Percentiles rank a stretch among this genome's conserved stretches.
Conservation (phyloP, 139 green algal species). For the Protoeuglena noctilucae region DNA sequence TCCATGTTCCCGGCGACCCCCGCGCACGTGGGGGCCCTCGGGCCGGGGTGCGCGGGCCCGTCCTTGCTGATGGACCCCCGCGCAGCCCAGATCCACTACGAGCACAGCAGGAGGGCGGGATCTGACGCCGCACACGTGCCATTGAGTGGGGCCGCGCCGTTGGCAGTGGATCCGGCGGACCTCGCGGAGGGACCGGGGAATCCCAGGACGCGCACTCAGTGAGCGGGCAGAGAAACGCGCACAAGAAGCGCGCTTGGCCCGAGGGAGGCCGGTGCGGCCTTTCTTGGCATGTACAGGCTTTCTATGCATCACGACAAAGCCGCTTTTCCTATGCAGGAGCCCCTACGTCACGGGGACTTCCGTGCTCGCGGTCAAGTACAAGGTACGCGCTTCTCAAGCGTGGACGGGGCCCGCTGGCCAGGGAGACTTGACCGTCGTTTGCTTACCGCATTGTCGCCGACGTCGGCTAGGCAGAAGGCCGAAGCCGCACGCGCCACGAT, state of each 20-base stretch:
- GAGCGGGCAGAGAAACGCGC: slow-evolving; percentile 4
- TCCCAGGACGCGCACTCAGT: slow-evolving; percentile 26
- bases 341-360: slow-evolving; percentile 90
- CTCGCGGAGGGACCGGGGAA: slow-evolving; percentile 11
- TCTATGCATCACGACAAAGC: slow-evolving; percentile 3
- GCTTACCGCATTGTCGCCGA: too few species aligned
- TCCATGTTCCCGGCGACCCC: slow-evolving; percentile 37
- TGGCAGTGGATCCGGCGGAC: slow-evolving; percentile 47
- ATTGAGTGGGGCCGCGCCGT: slow-evolving; percentile 35
- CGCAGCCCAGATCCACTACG: not conserved
- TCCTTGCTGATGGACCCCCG: slow-evolving; percentile 27
- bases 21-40: slow-evolving; percentile 44
- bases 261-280: not conserved
- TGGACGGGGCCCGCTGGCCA: too few species aligned
- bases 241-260: not conserved
- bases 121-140: slow-evolving; percentile 23
- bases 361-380: slow-evolving; percentile 87
- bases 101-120: slow-evolving; percentile 23
- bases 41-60: slow-evolving; percentile 51
- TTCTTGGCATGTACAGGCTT: not conserved
- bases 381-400: too few species aligned
- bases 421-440: too few species aligned
- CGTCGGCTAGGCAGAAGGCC: too few species aligned
- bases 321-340: slow-evolving; percentile 43
- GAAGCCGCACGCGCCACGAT: too few species aligned